A percentile compares a stretch with the other conserved stretches of the same genome.
Evolutionary conservation across 1,139 yeast species (phyloP).

Genomic region (Geotrichum bryndzae): DNA sequence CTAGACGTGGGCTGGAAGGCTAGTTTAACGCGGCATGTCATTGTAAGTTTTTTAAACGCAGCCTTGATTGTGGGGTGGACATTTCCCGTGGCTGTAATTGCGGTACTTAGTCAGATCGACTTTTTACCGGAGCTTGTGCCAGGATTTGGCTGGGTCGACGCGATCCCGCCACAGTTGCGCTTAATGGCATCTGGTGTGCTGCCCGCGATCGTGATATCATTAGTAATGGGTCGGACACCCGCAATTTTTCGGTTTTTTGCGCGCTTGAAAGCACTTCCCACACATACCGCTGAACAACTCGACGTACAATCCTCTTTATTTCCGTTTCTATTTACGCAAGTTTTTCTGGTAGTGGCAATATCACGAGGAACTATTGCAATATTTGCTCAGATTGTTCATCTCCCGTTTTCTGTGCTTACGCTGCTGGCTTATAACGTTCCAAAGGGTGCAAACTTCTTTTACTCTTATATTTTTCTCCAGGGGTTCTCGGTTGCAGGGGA

Average conservation of each 20-base stretch:
- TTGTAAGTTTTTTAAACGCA: conserved; percentile 50
- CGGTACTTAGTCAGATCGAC: conserved; percentile 68
- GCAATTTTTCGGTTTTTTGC: conserved; percentile 64
- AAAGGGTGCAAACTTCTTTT: conserved; percentile 74
- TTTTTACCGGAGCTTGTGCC: conserved; percentile 55
- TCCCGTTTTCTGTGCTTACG: conserved; percentile 67
- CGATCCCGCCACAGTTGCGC: conserved; percentile 51
- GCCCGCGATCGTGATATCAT: conserved; percentile 61
- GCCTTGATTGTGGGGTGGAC: conserved; percentile 72
- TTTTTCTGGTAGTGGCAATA: conserved; percentile 76
- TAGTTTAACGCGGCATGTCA: conserved; percentile 28
- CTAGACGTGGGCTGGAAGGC: conserved; percentile 19
- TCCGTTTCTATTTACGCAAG: conserved; percentile 69
- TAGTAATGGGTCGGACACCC: conserved; percentile 68
- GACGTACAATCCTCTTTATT: conserved; percentile 74
- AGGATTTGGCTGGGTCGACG: conserved; percentile 56
- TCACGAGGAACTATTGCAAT: conserved; percentile 74
- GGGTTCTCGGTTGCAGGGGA: conserved; percentile 69
- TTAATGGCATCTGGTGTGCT: conserved; percentile 72
- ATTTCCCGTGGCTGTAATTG: conserved; percentile 79
- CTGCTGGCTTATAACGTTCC: conserved; percentile 71
- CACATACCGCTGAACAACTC: conserved; percentile 57
- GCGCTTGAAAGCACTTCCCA: conserved; percentile 56
- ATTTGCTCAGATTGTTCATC: conserved; percentile 55
- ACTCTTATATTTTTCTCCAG: conserved; percentile 63